Percentiles rank a stretch among this genome's conserved stretches.
Evolutionary conservation across 192 early-diverging fungal species (phyloP).

Genomic region (Lobulomyces angularis): DNA sequence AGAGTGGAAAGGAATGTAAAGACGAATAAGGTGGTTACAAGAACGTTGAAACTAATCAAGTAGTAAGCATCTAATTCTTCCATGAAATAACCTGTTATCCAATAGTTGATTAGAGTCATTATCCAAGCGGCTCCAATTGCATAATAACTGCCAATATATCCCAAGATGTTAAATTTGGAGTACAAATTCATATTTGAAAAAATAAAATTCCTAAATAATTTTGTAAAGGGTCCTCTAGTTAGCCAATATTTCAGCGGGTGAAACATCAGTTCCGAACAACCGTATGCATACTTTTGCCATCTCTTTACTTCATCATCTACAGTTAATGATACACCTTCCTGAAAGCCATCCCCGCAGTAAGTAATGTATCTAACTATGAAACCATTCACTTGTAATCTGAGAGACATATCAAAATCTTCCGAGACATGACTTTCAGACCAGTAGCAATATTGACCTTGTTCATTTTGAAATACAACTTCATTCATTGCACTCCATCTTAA

Average conservation of each 20-base stretch:
- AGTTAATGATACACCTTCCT: slow-evolving; percentile 14
- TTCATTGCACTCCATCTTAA: slow-evolving; percentile 10
- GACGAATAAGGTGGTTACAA: slow-evolving; percentile 11
- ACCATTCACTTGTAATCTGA: slow-evolving; percentile 11
- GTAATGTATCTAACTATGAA: slow-evolving; percentile 11
- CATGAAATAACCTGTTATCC: slow-evolving; percentile 4
- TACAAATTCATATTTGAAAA: slow-evolving; percentile 10
- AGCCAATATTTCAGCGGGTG: slow-evolving; percentile 9
- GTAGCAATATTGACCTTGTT: slow-evolving; percentile 11
- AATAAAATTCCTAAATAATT: slow-evolving; percentile 8
- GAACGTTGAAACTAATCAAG: slow-evolving; percentile 6
- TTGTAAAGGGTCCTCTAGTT: slow-evolving; percentile 6
- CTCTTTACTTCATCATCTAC: slow-evolving; percentile 12
- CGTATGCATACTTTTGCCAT: slow-evolving; percentile 15
- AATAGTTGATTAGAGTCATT: slow-evolving; percentile 13
- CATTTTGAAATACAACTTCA: slow-evolving; percentile 15
- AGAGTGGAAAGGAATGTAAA: slow-evolving; percentile 9
- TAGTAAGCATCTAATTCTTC: slow-evolving; percentile 7
- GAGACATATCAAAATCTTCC: slow-evolving; percentile 15
- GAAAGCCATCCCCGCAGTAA: slow-evolving; percentile 13
- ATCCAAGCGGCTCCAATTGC: slow-evolving; percentile 15
- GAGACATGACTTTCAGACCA: slow-evolving; percentile 14
- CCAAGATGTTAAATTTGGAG: slow-evolving; percentile 6
- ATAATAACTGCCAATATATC: slow-evolving; percentile 14
- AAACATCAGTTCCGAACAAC: slow-evolving; percentile 12